Base-by-base conservation (phyloP, 1,139 yeast species). In the Petasospora rhodanensis region DNA sequence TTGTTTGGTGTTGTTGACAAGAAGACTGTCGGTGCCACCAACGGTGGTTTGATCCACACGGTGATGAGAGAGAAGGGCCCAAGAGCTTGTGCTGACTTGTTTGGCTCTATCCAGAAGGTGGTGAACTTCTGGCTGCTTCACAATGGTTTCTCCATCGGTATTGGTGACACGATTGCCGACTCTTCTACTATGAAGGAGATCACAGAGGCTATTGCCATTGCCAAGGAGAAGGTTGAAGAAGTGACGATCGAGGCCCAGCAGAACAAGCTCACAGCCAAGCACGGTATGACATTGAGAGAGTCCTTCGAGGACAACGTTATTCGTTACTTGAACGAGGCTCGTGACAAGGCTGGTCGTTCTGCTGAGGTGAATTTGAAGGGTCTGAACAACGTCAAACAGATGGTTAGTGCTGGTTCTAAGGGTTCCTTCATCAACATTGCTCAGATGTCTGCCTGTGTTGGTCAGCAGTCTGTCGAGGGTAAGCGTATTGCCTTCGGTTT, bases 401-500 rank as follows among this genome's bases (percentile, higher is more conserved):
- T 93, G 99, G 98, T 91, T 41, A 83, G 91, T 45, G 91, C 98
- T 11, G 99, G 99, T 57, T 93, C 99, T 19, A 93, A 93, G 65
- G 99, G 99, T 70, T 93, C 98, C 11, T 91, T 89, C 61, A 93
- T 93, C 61, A 93, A 93, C 61, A 91, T 93, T 61, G 94, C 99
- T 18, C 98, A 89, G 67, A 93, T 93, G 98, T 87, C 97, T 30
- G 99, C 99, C 7, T 91, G 98, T 82, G 99, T 91, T 20, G 99
- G 99, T 54, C 99, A 93, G 65, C 99, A 93, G 61, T 91, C 94
- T 65, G 98, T 93, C 29, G 98, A 91, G 67, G 99, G 99, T 75
- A 91, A 86, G 62, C 94, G 99, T 75, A 91, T 93, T 68, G 95
- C 96, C 22, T 91, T 83, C 54, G 99, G 99, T 24, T 93, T 93